Evolutionary conservation across 139 green algal species (phyloP).

Genomic region (Chlamydomonas sp.): DNA sequence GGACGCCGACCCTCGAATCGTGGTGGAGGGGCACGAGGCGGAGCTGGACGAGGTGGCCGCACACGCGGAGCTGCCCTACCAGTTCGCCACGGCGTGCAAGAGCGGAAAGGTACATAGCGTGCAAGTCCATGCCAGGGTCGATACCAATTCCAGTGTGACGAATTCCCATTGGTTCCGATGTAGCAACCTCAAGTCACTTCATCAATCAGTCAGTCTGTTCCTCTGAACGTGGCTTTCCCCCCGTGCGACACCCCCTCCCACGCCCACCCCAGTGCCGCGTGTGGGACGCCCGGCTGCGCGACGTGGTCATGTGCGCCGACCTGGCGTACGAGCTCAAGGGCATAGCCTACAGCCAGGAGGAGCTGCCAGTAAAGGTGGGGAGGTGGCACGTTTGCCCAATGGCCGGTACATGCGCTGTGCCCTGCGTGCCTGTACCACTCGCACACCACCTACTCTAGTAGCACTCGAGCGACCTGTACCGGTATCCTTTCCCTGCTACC

Average conservation of each 20-base stretch:
- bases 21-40: constrained; percentile 62
- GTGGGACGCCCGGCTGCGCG: constrained; percentile 53
- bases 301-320: constrained; percentile 28
- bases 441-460: no score
- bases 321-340: constrained; percentile 43
- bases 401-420: constrained; percentile 5
- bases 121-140: no score
- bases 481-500: no score
- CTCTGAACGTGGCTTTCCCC: not conserved
- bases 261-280: constrained; percentile 36
- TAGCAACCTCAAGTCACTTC: not conserved
- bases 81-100: constrained; percentile 59
- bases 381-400: not conserved
- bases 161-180: not conserved
- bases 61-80: constrained; percentile 45
- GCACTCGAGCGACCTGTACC: no score
- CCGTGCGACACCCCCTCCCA: not conserved
- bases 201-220: not conserved
- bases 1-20: constrained; percentile 44
- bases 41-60: constrained; percentile 41
- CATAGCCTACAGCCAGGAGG: constrained; percentile 47
- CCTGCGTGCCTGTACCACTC: no score
- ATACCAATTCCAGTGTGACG: not conserved
- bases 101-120: constrained; percentile 34
- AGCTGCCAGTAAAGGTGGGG: constrained; percentile 10